Conservation (phyloP, 108 stramenopile genomes). For the Cyclotella kingstonii region DNA sequence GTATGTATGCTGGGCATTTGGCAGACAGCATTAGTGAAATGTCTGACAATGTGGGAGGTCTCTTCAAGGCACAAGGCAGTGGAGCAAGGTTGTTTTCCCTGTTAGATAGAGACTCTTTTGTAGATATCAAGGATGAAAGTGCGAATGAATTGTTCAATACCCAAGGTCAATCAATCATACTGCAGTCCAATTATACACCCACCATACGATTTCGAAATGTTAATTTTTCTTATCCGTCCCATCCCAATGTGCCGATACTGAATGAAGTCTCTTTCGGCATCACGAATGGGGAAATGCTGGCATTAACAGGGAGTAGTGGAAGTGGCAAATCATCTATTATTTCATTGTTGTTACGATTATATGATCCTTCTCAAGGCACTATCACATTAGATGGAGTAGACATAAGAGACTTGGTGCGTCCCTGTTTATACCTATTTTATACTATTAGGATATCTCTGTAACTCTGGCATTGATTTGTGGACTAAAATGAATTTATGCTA, state of each 20-base stretch:
- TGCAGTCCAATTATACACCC: conserved; percentile 24
- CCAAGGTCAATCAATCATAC: conserved; percentile 2
- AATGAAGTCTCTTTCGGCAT: conserved; percentile 39
- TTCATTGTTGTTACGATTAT: conserved; percentile 69
- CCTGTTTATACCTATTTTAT: neutral
- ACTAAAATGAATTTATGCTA: too few species aligned
- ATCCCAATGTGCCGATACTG: conserved; percentile 64
- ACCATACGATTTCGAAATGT: conserved; percentile 58
- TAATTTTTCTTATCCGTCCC: conserved; percentile 83
- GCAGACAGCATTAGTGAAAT: conserved; percentile 33
- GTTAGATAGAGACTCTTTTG: conserved; percentile 15
- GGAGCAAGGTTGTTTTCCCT: conserved; percentile 40
- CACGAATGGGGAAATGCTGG: conserved; percentile 48
- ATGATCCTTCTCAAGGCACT: conserved; percentile 52
- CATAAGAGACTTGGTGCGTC: conserved; percentile 31
- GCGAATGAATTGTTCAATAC: neutral
- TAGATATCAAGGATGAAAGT: neutral
- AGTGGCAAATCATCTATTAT: conserved; percentile 72
- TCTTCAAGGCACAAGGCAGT: conserved; percentile 40
- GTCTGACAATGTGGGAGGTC: conserved; percentile 25
- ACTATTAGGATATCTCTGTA: neutral
- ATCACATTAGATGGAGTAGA: conserved; percentile 71
- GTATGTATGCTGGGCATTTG: conserved; percentile 41
- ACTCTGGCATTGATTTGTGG: conserved; percentile 17
- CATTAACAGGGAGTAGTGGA: conserved; percentile 68